Conservation (phyloP, 2,329 filamentous ascomycete species). For the Cryphonectria radicalis region DNA sequence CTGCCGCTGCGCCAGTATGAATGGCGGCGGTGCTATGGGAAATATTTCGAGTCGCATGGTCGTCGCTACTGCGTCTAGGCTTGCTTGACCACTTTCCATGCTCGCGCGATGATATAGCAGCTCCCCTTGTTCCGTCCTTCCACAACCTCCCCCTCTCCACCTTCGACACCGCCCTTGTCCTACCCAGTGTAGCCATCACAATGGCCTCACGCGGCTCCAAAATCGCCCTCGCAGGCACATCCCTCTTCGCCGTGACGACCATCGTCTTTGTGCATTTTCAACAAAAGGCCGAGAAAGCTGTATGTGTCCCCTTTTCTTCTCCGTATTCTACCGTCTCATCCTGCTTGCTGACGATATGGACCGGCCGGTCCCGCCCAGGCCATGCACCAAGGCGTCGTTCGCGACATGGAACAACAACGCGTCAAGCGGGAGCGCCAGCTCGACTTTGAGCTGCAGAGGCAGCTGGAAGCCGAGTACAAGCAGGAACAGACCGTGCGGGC, state of each 20-base stretch:
- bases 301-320: conserved; percentile 49
- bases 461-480: conserved; percentile 85
- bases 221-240: conserved; percentile 78
- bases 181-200: conserved; percentile 19
- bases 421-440: conserved; percentile 88
- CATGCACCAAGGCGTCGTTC: conserved; percentile 93
- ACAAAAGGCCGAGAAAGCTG: conserved; percentile 81
- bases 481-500: conserved; percentile 81
- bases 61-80: neutral
- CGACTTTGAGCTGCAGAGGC: conserved; percentile 91
- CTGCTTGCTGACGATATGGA: neutral
- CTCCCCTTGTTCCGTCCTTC: neutral
- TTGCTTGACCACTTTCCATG: neutral
- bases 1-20: conserved; percentile 18
- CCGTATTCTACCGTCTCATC: neutral
- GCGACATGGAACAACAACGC: conserved; percentile 92
- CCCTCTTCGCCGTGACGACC: conserved; percentile 74
- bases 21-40: conserved; percentile 10
- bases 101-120: conserved; percentile 14
- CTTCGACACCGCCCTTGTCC: no score
- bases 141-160: neutral
- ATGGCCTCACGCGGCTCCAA: conserved; percentile 90
- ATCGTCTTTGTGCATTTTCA: conserved; percentile 88
- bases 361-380: conserved; percentile 58
- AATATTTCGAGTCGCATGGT: neutral